These are phyloP conservation scores for Malus sylvestris DNA, from an alignment of 306 rosid species.

Conservation along the genomic window DNA sequence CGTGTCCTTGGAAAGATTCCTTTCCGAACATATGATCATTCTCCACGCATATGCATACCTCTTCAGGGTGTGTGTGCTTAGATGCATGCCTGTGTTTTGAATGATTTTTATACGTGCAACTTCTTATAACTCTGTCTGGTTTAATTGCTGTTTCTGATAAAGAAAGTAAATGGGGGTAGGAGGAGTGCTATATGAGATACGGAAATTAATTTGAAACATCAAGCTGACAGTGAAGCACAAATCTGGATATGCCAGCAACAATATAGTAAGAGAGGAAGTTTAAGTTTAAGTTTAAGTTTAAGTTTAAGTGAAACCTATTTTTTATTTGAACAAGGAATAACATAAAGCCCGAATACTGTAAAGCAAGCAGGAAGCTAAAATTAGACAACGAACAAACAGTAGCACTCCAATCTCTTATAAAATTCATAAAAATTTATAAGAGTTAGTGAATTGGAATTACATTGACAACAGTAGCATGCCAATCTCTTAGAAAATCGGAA, in stretches of 20 bases:
- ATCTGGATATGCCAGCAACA: background rate
- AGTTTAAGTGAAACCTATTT: constrained; percentile 19
- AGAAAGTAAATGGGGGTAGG: background rate
- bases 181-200: background rate
- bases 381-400: background rate
- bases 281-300: background rate
- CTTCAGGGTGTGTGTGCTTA: background rate
- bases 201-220: background rate
- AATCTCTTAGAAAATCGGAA: constrained; percentile 94
- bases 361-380: background rate
- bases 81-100: background rate
- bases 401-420: too few species aligned
- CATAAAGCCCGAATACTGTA: background rate
- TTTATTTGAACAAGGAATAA: background rate
- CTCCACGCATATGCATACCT: background rate
- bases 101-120: background rate
- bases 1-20: background rate
- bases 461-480: constrained; percentile 96
- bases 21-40: background rate
- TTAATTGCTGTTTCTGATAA: background rate
- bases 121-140: background rate
- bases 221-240: background rate
- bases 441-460: constrained; percentile 10
- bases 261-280: background rate
- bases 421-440: background rate